Evolutionary conservation across 2,329 filamentous ascomycete species (phyloP), one percentile per base, ranked within the genome.

Genomic region (Penicillium sp.): DNA sequence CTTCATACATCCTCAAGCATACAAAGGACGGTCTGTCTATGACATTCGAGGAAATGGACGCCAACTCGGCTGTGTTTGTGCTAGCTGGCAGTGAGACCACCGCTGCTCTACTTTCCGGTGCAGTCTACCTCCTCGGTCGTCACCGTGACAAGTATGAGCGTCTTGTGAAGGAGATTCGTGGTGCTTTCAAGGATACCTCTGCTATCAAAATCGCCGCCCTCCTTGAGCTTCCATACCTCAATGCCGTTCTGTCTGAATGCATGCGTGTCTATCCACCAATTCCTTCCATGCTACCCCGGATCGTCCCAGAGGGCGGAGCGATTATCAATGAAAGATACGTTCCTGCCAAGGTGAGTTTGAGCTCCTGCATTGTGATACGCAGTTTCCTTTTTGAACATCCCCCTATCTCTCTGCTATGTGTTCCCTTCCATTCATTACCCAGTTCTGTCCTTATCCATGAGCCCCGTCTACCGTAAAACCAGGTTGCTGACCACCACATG

Each of bases 271-370:
- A 68, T 22, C 66, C 67, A 16, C 66, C 66, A 4, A 60, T 67
- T 29, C 62, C 69, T 1, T 64, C 66, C n/a, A 67, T 67, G 32
- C 59, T 71, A 42, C 69, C 70, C 1, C 65, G 69, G 9, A 38
- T 68, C 27, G 66, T 68, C 2, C 69, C 68, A 1, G 52, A 62
- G n/a, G 61, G 59, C 4, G 70, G 69, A 16, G 63, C 64, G 2
- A 54, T 64, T 39, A 65, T 71, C 36, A 61, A 65, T 27, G 62
- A 54, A 2, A 31, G 60, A 38, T 67, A 60, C 29, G 59, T 71
- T 11, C 65, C 69, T 32, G 65, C 24, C 7, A 65, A 64, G 24
- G 67, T 67, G 47, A 56, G 57, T 58, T 7, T 36, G 34, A n/a
- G 8, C 34, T n/a, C n/a, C n/a, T 36, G 31, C 31, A 34, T n/a